Evolutionary conservation across 2,329 filamentous ascomycete species (phyloP), one percentile per base, ranked within the genome.

Genomic region (Botrytis paeoniae): DNA sequence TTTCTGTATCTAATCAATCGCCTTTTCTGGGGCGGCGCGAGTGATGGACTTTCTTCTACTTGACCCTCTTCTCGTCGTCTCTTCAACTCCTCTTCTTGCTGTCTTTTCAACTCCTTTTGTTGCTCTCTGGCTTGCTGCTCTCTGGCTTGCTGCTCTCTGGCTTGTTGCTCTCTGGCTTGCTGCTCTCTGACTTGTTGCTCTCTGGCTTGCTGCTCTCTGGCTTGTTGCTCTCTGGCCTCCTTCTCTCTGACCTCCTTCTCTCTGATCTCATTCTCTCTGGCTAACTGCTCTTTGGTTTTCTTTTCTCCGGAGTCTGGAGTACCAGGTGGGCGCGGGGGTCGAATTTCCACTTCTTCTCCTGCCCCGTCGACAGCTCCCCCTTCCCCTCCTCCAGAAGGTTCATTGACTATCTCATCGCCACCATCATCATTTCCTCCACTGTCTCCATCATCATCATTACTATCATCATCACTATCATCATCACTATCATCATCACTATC

Each of bases 1-100:
- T 68, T 68, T 68, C 45, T 35, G 25, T 54, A 54, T 45, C 64
- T 68, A 18, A 6, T 68, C 12, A 54, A 54, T 39, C 64, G 43
- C 51, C 45, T 54, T n/a, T 54, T 68, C 18, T 5, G 16, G 45
- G 45, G 9, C 45, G 32, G 51, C 35, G 3, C 14, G 20, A 37
- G 22, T 35, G 32, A 37, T n/a, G 37, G 8, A 48, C n/a, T 68
- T 68, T 68, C 64, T 54, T 29, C n/a, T 29, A 1, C 25, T 41
- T 37, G 35, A 1, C 51, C 45, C 22, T 66, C 63, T 39, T 54
- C 45, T 25, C 25, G 45, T 29, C 6, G 64, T 35, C 32, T 66
- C 54, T 29, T 66, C 18, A 37, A 51, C 8, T 5, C 12, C 20
- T 35, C 29, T n/a, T 54, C 12, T n/a, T 18, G 63, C 12, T 3